Conservation (phyloP, 2,329 filamentous ascomycete species). For the Cytospora schulzeri region DNA sequence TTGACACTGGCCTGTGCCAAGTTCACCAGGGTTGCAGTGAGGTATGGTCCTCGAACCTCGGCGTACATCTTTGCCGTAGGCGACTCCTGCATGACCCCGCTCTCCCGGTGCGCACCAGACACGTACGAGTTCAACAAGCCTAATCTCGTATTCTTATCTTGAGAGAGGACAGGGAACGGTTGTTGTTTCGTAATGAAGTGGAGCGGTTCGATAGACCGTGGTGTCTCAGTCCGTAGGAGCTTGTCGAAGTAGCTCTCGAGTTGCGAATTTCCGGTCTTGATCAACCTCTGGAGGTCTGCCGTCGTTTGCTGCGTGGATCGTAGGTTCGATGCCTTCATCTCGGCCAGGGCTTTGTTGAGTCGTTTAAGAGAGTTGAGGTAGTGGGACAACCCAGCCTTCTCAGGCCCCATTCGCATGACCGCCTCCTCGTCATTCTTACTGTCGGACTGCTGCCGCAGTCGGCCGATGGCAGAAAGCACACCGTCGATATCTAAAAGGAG, state of each 20-base stretch:
- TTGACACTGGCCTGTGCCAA: conserved; percentile 84
- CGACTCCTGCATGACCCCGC: conserved; percentile 57
- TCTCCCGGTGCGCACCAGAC: conserved; percentile 59
- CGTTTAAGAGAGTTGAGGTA: conserved; percentile 91
- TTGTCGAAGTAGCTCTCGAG: conserved; percentile 83
- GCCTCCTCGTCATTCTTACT: conserved; percentile 90
- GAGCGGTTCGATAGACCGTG: conserved; percentile 80
- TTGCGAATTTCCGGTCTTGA: conserved; percentile 78
- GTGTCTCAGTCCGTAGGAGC: conserved; percentile 73
- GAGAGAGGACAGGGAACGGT: conserved; percentile 78
- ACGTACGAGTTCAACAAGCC: conserved; percentile 79
- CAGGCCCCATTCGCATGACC: conserved; percentile 85
- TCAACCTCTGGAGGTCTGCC: conserved; percentile 73
- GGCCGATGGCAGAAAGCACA: conserved; percentile 83
- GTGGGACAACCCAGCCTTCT: conserved; percentile 76
- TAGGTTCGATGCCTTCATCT: conserved; percentile 88
- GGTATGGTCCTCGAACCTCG: conserved; percentile 82
- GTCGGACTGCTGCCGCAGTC: conserved; percentile 86
- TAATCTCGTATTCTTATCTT: conserved; percentile 74
- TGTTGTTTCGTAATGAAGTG: conserved; percentile 90
- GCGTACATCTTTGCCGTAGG: conserved; percentile 81
- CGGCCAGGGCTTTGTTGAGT: conserved; percentile 78
- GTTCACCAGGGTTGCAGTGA: conserved; percentile 81
- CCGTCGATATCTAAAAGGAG: conserved; percentile 72
- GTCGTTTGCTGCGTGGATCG: conserved; percentile 90